Percentiles rank a stretch among this genome's conserved stretches.
phyloP scores from a whole-genome alignment of 805 yeast species.

The Suhomyces sp. region DNA sequence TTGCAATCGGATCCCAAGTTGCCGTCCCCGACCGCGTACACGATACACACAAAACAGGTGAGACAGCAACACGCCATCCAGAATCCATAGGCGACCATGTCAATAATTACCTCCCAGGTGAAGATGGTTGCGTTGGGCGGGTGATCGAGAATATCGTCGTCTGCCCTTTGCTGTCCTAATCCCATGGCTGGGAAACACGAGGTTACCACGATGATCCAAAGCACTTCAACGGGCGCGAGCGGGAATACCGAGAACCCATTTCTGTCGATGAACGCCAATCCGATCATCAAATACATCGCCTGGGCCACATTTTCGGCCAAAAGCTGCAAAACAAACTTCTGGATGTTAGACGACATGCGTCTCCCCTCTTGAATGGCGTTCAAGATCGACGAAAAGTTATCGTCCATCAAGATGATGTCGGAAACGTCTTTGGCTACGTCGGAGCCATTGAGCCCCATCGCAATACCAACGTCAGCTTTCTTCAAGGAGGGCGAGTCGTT shows the following conservation, averaged over 20 bases:
- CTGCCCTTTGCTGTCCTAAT: constrained; percentile 38
- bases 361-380: constrained; percentile 29
- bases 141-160: constrained; percentile 35
- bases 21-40: constrained; percentile 39
- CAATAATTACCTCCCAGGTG: constrained; percentile 40
- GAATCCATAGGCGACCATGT: constrained; percentile 40
- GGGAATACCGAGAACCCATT: constrained; percentile 37
- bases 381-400: constrained; percentile 26
- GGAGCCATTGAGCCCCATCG: constrained; percentile 29
- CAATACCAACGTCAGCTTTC: constrained; percentile 29
- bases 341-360: constrained; percentile 33
- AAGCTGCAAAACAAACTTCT: constrained; percentile 32
- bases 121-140: constrained; percentile 39
- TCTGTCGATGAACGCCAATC: constrained; percentile 34
- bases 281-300: constrained; percentile 38
- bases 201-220: constrained; percentile 35
- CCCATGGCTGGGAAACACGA: constrained; percentile 40
- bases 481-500: constrained; percentile 28
- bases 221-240: constrained; percentile 39
- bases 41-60: constrained; percentile 35
- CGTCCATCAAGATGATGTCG: constrained; percentile 26
- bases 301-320: constrained; percentile 32
- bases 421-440: constrained; percentile 30
- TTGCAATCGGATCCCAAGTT: constrained; percentile 38
- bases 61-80: constrained; percentile 44